A percentile compares a stretch with the other conserved stretches of the same genome.
Conservation (phyloP, 495 filamentous ascomycete species). For the Daldinia decipiens region DNA sequence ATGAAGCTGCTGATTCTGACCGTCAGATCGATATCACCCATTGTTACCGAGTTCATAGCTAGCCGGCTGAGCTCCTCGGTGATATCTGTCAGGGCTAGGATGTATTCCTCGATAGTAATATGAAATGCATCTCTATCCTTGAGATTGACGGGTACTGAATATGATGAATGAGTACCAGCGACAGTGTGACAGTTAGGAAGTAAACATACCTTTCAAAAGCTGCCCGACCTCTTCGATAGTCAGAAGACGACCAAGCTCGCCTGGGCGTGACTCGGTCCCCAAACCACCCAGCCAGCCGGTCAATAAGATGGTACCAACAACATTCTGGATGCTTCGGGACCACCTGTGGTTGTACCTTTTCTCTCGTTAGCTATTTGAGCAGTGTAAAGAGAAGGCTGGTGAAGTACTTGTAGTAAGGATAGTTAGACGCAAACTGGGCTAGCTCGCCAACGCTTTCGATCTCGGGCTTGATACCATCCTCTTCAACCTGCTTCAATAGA, state of each 20-base stretch:
- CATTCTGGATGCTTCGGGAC: slow-evolving; percentile 85
- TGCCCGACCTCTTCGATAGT: slow-evolving; percentile 88
- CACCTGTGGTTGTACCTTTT: slow-evolving; percentile 81
- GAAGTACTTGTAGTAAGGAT: slow-evolving; percentile 91
- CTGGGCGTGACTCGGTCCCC: slow-evolving; percentile 53
- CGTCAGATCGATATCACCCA: slow-evolving; percentile 86
- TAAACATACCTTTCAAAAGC: slow-evolving; percentile 71
- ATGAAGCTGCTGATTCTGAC: slow-evolving; percentile 89
- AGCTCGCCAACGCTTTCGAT: slow-evolving; percentile 68
- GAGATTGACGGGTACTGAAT: slow-evolving; percentile 89
- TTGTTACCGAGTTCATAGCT: slow-evolving; percentile 94
- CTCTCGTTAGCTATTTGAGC: slow-evolving; percentile 7
- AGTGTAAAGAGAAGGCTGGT: background rate
- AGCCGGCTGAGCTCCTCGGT: slow-evolving; percentile 91
- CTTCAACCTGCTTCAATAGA: slow-evolving; percentile 64
- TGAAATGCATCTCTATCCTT: slow-evolving; percentile 93
- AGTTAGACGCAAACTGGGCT: slow-evolving; percentile 74
- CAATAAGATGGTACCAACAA: slow-evolving; percentile 75
- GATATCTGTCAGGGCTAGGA: slow-evolving; percentile 83
- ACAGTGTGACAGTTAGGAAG: background rate
- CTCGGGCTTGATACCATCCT: slow-evolving; percentile 65
- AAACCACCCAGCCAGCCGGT: slow-evolving; percentile 80
- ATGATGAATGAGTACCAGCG: slow-evolving; percentile 15
- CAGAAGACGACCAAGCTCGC: slow-evolving; percentile 69
- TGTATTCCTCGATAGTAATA: slow-evolving; percentile 95